Percentiles rank a stretch among this genome's conserved stretches.
These are phyloP conservation scores for Ascosphaera pollenicola DNA, from an alignment of 2,329 filamentous ascomycete genomes.

Conservation along the genomic window DNA sequence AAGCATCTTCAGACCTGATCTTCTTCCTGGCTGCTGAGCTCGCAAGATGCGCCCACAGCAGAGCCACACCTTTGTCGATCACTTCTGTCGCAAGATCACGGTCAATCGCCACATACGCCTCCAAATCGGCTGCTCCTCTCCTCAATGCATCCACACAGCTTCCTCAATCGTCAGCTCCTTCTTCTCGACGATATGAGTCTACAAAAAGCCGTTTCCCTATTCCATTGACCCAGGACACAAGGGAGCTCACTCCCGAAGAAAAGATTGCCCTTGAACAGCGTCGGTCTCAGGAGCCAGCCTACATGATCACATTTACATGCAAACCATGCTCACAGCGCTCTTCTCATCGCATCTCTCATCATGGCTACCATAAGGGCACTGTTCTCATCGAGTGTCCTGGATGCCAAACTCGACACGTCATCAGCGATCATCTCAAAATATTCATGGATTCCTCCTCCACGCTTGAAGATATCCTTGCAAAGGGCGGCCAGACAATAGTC, in stretches of 20 bases:
- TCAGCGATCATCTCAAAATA: constrained; percentile 65
- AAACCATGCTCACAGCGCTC: constrained; percentile 61
- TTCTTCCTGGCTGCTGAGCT: no score
- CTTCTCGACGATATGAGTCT: no score
- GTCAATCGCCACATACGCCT: no score
- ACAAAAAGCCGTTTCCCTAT: no score
- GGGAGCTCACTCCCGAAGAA: constrained; percentile 14
- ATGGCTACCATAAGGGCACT: constrained; percentile 81
- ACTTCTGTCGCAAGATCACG: no score
- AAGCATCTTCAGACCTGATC: no score
- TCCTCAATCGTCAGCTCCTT: no score
- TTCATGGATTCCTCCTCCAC: constrained; percentile 22
- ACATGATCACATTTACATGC: constrained; percentile 84
- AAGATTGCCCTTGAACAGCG: constrained; percentile 15
- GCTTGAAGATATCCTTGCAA: constrained; percentile 20
- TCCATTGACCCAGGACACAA: no score
- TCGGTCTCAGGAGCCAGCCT: constrained; percentile 38
- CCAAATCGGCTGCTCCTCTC: no score
- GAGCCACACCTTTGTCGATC: no score
- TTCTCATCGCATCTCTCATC: constrained; percentile 72
- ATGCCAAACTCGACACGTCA: constrained; percentile 75
- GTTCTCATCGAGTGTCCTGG: constrained; percentile 71
- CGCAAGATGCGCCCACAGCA: no score
- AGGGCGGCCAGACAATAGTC: constrained; percentile 46
- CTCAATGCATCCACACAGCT: no score